Percentiles rank a stretch among this genome's conserved stretches.
These are phyloP conservation scores for Acacia concinna DNA, from an alignment of 331 rosid species.

Conservation along the genomic window DNA sequence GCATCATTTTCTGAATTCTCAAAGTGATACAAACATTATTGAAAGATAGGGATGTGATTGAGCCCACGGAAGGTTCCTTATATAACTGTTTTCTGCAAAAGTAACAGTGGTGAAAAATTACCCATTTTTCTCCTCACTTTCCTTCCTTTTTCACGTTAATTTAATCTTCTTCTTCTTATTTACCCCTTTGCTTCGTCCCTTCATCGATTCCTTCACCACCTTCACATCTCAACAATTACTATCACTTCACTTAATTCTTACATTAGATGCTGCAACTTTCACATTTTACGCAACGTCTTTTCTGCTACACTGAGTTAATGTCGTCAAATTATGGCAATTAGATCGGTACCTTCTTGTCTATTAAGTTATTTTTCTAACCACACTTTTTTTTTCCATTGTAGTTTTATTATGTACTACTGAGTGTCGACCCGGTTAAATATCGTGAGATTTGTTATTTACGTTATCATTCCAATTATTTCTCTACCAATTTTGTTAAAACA, in stretches of 20 bases:
- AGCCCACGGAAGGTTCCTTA: constrained; percentile 41
- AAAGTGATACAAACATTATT: constrained; percentile 34
- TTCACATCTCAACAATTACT: neutral
- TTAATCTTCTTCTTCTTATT: neutral
- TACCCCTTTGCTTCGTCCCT: neutral
- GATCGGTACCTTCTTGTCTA: neutral
- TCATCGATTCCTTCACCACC: neutral
- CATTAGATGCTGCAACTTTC: neutral
- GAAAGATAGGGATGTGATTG: constrained; percentile 23
- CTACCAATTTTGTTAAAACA: too few relatives aligned
- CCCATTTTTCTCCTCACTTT: constrained; percentile 23
- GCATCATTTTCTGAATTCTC: constrained; percentile 34
- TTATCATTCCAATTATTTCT: too few relatives aligned
- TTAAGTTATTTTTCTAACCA: neutral
- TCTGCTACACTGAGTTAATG: neutral
- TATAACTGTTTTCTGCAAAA: constrained; percentile 31
- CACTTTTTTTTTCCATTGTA: too few relatives aligned
- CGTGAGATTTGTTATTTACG: too few relatives aligned
- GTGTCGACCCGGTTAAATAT: too few relatives aligned
- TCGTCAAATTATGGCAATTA: neutral
- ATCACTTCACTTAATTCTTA: neutral
- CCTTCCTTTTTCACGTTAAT: neutral
- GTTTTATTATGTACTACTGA: too few relatives aligned
- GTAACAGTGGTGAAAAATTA: neutral
- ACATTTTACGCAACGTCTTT: neutral